Percentiles rank a stretch among this genome's conserved stretches.
Conservation (phyloP, 495 filamentous ascomycete genomes). For the Lepraria neglecta region DNA sequence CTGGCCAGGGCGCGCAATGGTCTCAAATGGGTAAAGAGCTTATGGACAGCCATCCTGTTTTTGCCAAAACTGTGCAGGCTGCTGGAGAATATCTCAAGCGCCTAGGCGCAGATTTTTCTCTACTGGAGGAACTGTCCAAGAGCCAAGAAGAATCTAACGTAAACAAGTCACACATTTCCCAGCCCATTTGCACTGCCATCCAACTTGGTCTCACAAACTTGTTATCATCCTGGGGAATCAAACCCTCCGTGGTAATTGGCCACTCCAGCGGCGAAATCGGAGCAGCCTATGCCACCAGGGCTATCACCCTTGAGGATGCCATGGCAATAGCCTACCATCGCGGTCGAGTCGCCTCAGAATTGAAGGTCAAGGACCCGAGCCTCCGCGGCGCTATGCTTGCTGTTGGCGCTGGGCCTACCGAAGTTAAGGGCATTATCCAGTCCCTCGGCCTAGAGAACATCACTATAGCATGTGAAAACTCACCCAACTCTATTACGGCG, state of each 20-base stretch:
- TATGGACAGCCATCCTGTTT: conserved; percentile 27
- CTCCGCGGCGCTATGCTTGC: conserved; percentile 36
- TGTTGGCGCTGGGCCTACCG: conserved; percentile 25
- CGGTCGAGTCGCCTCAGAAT: conserved; percentile 25
- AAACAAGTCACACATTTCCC: conserved; percentile 30
- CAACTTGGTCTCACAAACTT: conserved; percentile 42
- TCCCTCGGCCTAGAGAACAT: conserved; percentile 1
- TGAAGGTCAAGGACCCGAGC: conserved; percentile 8
- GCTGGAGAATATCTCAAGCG: conserved; percentile 23
- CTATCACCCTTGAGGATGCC: conserved; percentile 29
- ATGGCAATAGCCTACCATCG: conserved; percentile 30
- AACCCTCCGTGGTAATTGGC: conserved; percentile 32
- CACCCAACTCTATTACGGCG: conserved; percentile 34
- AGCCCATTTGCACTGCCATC: conserved; percentile 39
- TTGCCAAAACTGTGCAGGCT: conserved; percentile 30
- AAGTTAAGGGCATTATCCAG: conserved; percentile 25
- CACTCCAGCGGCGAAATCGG: conserved; percentile 44
- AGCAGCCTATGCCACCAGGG: conserved; percentile 32
- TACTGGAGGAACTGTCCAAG: conserved; percentile 23
- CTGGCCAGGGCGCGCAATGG: conserved; percentile 70
- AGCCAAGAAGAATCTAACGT: conserved; percentile 23
- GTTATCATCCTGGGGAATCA: conserved; percentile 32
- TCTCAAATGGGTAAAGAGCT: conserved; percentile 50
- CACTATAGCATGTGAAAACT: conserved; percentile 36
- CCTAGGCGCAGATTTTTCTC: conserved; percentile 26